Evolutionary conservation across 1,284 basidiomycete species (phyloP).

Genomic region (Trametes hirsuta): DNA sequence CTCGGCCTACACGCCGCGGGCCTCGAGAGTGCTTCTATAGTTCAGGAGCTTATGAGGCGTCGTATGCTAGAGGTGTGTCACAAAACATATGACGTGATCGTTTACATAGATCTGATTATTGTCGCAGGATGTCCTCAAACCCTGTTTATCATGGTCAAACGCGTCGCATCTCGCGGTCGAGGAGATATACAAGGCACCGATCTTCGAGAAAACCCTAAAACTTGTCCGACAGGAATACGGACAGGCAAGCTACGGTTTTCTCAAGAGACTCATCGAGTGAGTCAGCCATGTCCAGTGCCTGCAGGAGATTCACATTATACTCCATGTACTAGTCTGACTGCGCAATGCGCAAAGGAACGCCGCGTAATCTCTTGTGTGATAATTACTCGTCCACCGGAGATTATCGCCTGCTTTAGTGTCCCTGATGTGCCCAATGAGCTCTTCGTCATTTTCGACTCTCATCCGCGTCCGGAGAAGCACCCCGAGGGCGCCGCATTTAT

Average conservation of each 20-base stretch:
- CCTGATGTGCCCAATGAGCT: conserved; percentile 34
- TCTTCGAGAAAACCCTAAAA: conserved; percentile 43
- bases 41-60: conserved; percentile 14
- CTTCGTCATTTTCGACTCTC: conserved; percentile 68
- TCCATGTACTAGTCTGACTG: neutral
- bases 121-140: conserved; percentile 26
- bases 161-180: conserved; percentile 61
- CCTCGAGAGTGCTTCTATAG: conserved; percentile 3
- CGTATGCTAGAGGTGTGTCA: conserved; percentile 14
- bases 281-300: conserved; percentile 6
- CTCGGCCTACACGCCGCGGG: conserved; percentile 32
- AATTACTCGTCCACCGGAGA: conserved; percentile 72
- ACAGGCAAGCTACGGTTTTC: conserved; percentile 41
- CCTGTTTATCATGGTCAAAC: conserved; percentile 47
- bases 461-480: conserved; percentile 56
- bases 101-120: neutral
- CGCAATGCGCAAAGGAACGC: conserved; percentile 34
- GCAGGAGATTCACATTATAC: too few species aligned
- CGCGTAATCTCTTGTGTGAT: conserved; percentile 47
- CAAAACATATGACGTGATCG: neutral
- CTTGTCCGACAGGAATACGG: conserved; percentile 44
- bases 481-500: conserved; percentile 60
- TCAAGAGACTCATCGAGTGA: conserved; percentile 51
- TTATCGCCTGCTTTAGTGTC: conserved; percentile 59
- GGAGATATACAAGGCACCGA: conserved; percentile 37